Evolutionary conservation across 2,329 filamentous ascomycete genomes (phyloP), one percentile per base, ranked within the genome.

Genomic region (Berkeleyomyces basicola): DNA sequence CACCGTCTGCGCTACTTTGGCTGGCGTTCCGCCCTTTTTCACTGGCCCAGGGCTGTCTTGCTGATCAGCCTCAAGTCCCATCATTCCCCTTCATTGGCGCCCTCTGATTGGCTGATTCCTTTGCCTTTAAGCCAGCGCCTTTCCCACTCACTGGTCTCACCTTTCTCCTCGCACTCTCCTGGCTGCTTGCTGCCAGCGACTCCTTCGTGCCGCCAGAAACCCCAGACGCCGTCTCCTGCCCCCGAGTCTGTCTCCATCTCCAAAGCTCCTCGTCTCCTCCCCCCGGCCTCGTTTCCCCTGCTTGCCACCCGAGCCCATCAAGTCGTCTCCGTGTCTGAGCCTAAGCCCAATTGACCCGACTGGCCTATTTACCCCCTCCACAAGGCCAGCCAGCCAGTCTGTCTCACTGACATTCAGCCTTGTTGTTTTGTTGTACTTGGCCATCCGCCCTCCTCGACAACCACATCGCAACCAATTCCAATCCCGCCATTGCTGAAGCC

Each of bases 321-420:
- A 23, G 23, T 23, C 23, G 23, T 23, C 23, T 23, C 23, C 23
- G 23, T 23, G 23, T 23, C 23, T 23, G 23, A 23, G 23, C 23
- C 23, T 23, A 2, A 23, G 23, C 23, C 23, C 23, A 23, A 11
- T 44, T n/a, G 11, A 4, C 11, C 11, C 16, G 43, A 44, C 43
- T 44, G 43, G 43, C 6, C 11, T n/a, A 46, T n/a, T 46, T 4
- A 46, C 16, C 16, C 23, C 23, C 23, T 23, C 23, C 23, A 55
- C 51, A 46, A 58, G 58, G 44, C 33, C 58, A 46, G 58, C 58
- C 58, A 59, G 23, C 42, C 7, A 46, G 42, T 31, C 51, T 42
- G 46, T 42, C 47, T 61, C 37, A 61, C 46, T 44, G n/a, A 57
- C 31, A 61, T 36, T 62, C 53, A 62, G 61, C 61, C 61, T 62